Evolutionary conservation across 805 yeast genomes (phyloP).

Genomic region (Hanseniaspora pseudoguilliermondii): DNA sequence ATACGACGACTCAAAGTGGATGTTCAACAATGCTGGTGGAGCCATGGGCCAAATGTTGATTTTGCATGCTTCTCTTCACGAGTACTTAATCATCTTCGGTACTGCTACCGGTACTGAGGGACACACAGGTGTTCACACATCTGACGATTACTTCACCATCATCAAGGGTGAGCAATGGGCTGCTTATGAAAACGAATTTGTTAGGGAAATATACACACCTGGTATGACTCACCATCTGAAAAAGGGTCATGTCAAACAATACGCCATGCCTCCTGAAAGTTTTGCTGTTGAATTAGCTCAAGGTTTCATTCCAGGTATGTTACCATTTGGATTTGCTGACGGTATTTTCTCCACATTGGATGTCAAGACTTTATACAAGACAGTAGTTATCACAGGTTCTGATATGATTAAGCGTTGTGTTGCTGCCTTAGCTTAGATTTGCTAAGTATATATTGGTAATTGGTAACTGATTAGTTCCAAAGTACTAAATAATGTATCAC

Average conservation of each 20-base stretch:
- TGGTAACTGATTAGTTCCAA: too few relatives aligned
- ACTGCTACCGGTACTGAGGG: conserved; percentile 92
- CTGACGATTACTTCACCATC: conserved; percentile 94
- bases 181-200: conserved; percentile 48
- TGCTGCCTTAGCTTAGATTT: neutral
- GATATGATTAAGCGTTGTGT: conserved; percentile 60
- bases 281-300: conserved; percentile 93
- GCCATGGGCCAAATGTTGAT: conserved; percentile 97
- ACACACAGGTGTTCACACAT: conserved; percentile 88
- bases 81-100: conserved; percentile 87
- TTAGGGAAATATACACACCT: conserved; percentile 63
- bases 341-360: conserved; percentile 72
- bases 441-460: neutral
- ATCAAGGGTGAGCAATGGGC: conserved; percentile 69
- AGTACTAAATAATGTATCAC: too few relatives aligned
- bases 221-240: conserved; percentile 75
- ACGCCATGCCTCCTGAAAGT: conserved; percentile 66
- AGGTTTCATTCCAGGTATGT: conserved; percentile 97
- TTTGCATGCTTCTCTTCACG: conserved; percentile 86
- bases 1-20: conserved; percentile 72
- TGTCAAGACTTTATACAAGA: conserved; percentile 49
- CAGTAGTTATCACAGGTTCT: conserved; percentile 60
- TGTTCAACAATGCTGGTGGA: conserved; percentile 95
- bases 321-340: conserved; percentile 88
- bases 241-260: conserved; percentile 71